A percentile compares a stretch with the other conserved stretches of the same genome.
These are phyloP conservation scores for Westerdykella aurantiaca DNA, from an alignment of 2,329 filamentous ascomycete species.

Conservation along the genomic window DNA sequence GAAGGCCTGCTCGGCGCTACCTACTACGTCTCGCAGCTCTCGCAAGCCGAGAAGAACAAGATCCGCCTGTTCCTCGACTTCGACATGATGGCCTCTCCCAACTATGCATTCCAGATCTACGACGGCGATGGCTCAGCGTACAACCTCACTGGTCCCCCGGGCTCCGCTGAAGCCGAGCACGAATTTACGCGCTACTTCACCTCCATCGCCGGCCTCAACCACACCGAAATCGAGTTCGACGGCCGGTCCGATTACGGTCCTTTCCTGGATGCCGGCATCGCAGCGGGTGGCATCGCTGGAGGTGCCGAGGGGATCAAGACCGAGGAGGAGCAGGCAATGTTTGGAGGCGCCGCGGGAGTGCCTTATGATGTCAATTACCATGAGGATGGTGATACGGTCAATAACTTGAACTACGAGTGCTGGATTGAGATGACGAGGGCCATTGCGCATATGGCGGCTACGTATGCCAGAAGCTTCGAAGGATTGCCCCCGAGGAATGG, in stretches of 20 bases:
- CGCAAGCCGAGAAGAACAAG: constrained; percentile 49
- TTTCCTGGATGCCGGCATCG: constrained; percentile 68
- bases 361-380: constrained; percentile 56
- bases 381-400: constrained; percentile 46
- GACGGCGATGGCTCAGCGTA: constrained; percentile 54
- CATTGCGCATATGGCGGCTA: constrained; percentile 50
- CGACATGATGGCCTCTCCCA: constrained; percentile 65
- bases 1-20: constrained; percentile 57
- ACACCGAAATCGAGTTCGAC: constrained; percentile 68
- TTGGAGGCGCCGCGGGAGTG: constrained; percentile 63
- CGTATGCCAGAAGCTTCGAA: constrained; percentile 31
- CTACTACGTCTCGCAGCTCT: constrained; percentile 50
- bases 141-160: constrained; percentile 51
- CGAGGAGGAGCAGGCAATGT: constrained; percentile 56
- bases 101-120: constrained; percentile 52
- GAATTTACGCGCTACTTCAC: constrained; percentile 43
- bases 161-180: constrained; percentile 64
- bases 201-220: constrained; percentile 24
- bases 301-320: constrained; percentile 75
- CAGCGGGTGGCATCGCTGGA: constrained; percentile 69
- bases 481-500: constrained; percentile 24
- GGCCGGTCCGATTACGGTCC: constrained; percentile 75
- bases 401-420: constrained; percentile 50
- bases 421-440: constrained; percentile 52
- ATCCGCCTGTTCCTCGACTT: constrained; percentile 65